Base-by-base conservation (phyloP, 805 yeast species). In the Saccharomycopsis fibuligera region DNA sequence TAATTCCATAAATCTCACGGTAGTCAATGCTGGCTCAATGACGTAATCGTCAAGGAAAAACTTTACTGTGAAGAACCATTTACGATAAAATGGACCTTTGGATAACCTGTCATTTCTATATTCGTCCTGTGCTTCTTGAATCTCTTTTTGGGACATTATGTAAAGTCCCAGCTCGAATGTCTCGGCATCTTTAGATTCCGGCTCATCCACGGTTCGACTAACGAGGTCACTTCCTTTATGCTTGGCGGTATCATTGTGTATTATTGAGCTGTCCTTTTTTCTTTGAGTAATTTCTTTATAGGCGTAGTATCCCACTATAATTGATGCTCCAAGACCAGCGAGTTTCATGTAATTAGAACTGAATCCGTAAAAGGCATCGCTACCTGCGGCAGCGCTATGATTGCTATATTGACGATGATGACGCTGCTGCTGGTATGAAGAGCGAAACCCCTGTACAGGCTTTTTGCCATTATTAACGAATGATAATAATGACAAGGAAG, bases 151-250 rank as follows among this genome's bases (percentile, higher is more conserved):
- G 0, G 90, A 83, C 0, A 86, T 69, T 10, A 65, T 49, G 60
- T 69, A 85, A 2, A 85, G 67, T 0, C 86, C 86, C 70, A 73
- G 72, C 60, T 85, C 93, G 63, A 70, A 83, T 0, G 95, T 85
- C 33, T 79, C 85, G 3, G 80, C 80, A 1, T 56, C 58, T 1
- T 41, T 41, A n/a, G n/a, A 10, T 16, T n/a, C 37, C 5, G 37
- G 37, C 14, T 33, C 37, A 33, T 33, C 37, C n/a, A 33, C 6
- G 6, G 37, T 12, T 16, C 37, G 37, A n/a, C 17, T n/a, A 6
- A 33, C 37, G 6, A 33, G 19, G n/a, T 33, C 17, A n/a, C 8
- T 5, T 8, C 37, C 37, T 8, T 33, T 33, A 17, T 16, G 14
- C n/a, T 17, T 27, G 8, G 12, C 12, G 31, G 31, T 8, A 12